Conservation (phyloP, 163 green algal genomes). For the Trebouxia gelatinosa region DNA sequence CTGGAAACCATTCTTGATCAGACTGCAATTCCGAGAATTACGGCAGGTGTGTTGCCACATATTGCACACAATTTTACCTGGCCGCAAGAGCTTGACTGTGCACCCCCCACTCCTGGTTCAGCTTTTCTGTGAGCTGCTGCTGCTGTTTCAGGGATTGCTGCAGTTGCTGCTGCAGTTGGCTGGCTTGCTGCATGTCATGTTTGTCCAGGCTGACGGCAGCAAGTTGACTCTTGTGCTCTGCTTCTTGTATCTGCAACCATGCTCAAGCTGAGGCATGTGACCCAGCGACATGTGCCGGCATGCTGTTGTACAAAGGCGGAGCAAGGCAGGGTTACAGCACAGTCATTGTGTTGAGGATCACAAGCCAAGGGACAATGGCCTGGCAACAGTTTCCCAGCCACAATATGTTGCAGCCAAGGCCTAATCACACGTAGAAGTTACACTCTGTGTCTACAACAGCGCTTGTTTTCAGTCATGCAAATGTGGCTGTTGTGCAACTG, state of each 20-base stretch:
- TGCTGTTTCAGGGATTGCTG: not conserved
- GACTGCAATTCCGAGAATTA: not conserved
- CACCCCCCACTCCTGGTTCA: not conserved
- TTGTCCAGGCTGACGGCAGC: slow-evolving; percentile 4
- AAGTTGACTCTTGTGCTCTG: slow-evolving; percentile 13
- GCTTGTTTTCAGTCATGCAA: too few relatives aligned
- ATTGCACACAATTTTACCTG: not conserved
- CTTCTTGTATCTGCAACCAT: too few relatives aligned
- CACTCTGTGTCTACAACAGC: too few relatives aligned
- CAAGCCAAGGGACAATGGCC: not conserved
- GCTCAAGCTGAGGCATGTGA: too few relatives aligned
- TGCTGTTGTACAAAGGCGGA: not conserved
- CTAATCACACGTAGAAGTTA: too few relatives aligned
- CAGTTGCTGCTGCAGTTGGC: slow-evolving; percentile 8
- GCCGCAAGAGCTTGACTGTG: not conserved
- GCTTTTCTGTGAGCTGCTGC: not conserved
- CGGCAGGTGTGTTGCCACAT: not conserved
- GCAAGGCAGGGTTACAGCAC: too few relatives aligned
- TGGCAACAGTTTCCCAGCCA: too few relatives aligned
- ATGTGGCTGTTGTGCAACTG: too few relatives aligned
- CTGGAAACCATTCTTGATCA: not conserved
- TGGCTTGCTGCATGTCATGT: slow-evolving; percentile 14
- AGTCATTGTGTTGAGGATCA: not conserved
- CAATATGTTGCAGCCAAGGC: too few relatives aligned
- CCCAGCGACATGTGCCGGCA: not conserved